A percentile compares a stretch with the other conserved stretches of the same genome.
Conservation (phyloP, 129 eudicot species). For the Solidago caesia region DNA sequence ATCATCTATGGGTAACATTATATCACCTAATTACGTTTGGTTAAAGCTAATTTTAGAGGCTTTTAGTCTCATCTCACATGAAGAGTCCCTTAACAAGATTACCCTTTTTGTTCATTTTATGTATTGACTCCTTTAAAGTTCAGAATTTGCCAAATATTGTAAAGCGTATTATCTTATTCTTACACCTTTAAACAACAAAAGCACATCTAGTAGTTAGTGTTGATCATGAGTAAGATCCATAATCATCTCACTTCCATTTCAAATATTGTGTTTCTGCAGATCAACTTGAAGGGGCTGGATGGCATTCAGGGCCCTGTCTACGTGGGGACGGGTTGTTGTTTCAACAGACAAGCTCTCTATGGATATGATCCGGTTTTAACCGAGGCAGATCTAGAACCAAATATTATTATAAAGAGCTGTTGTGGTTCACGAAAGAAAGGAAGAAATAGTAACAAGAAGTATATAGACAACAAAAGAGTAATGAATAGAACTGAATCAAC, state of each 20-base stretch:
- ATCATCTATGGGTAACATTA: neutral
- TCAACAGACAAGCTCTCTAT: conserved; percentile 61
- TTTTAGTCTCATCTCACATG: too few species aligned
- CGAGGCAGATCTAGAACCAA: conserved; percentile 41
- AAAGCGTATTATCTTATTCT: too few species aligned
- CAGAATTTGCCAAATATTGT: too few species aligned
- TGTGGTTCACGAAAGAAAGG: conserved; percentile 57
- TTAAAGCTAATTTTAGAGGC: too few species aligned
- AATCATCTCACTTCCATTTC: neutral
- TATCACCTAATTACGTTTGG: too few species aligned
- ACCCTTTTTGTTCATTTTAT: too few species aligned
- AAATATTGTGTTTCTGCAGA: conserved; percentile 31
- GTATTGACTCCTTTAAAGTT: too few species aligned
- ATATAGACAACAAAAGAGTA: conserved; percentile 38
- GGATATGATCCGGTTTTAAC: conserved; percentile 58
- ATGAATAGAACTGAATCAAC: conserved; percentile 44
- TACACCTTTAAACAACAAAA: too few species aligned
- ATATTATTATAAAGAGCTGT: conserved; percentile 38
- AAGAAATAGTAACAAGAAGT: conserved; percentile 40
- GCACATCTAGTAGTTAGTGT: neutral
- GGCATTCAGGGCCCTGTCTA: conserved; percentile 66
- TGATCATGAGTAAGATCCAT: neutral
- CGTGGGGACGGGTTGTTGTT: conserved; percentile 69
- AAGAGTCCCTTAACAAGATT: too few species aligned
- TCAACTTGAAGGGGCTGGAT: conserved; percentile 66